Evolutionary conservation across 2,329 filamentous ascomycete species (phyloP), one percentile per base, ranked within the genome.

Genomic region (Colletotrichum gloeosporioides): DNA sequence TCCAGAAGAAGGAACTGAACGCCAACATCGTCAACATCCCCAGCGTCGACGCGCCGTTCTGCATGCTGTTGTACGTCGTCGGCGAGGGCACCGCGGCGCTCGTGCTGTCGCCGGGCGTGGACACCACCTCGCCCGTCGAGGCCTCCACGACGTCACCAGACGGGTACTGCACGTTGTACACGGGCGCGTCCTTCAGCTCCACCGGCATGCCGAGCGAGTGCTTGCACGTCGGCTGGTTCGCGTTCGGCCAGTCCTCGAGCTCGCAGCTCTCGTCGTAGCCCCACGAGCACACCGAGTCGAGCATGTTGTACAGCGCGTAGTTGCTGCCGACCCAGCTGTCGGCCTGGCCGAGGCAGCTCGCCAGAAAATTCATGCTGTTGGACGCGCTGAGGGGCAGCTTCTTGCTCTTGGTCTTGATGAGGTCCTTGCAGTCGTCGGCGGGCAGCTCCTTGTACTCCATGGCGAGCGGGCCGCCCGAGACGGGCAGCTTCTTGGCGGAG

Each of bases 331-430:
- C 87, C 88, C 88, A 91, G 77, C 84, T 87, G 71, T 81, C 78
- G 6, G 75, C 77, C 36, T 82, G 79, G 49, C 79, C 84, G 44
- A 89, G 82, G 77, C 89, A 90, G 77, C 82, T 86, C 13, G 82
- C 82, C n/a, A 90, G 80, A 71, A 86, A 91, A 79, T 90, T 89
- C 85, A 90, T 89, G 84, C 86, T 88, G 81, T 90, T 90, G 73
- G 88, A 80, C 1, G 89, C 89, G 80, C 86, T 85, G 71, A 88
- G 83, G 0, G 87, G 85, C 25, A 88, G 78, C 75, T 81, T 85
- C 71, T 81, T 77, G 65, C 81, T 82, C 32, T 85, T 79, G 12
- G 88, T 88, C 53, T 86, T 78, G 77, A 92, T 85, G n/a, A 92
- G 84, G 65, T 82, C 80, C 15, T 82, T 81, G 83, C 91, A 92